Evolutionary conservation across 2,329 filamentous ascomycete species (phyloP).

Genomic region (Fusarium illudens): DNA sequence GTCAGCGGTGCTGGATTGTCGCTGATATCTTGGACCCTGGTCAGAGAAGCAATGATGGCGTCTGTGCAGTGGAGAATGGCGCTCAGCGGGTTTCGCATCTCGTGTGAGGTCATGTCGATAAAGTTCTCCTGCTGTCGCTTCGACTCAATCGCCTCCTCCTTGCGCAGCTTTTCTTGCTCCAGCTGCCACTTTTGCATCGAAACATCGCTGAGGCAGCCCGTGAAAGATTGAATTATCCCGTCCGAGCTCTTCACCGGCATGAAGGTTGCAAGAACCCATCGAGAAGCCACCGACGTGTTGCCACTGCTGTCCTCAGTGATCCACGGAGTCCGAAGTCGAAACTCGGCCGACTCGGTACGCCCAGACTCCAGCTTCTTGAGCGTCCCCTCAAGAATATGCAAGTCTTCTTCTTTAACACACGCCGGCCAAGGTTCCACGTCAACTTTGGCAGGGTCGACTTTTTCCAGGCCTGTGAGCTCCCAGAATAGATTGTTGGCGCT

Average conservation of each 20-base stretch:
- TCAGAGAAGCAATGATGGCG: slow-evolving; percentile 66
- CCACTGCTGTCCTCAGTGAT: slow-evolving; percentile 55
- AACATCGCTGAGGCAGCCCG: slow-evolving; percentile 59
- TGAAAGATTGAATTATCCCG: slow-evolving; percentile 56
- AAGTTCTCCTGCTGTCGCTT: slow-evolving; percentile 81
- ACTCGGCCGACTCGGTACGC: slow-evolving; percentile 56
- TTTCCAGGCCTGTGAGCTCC: slow-evolving; percentile 60
- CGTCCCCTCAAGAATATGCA: slow-evolving; percentile 50
- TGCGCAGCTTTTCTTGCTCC: slow-evolving; percentile 58
- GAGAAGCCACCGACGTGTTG: slow-evolving; percentile 53
- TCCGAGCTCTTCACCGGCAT: slow-evolving; percentile 59
- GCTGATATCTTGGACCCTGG: slow-evolving; percentile 53
- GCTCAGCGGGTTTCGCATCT: slow-evolving; percentile 77
- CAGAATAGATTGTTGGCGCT: slow-evolving; percentile 64
- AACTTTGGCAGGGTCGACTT: slow-evolving; percentile 50
- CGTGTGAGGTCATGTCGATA: slow-evolving; percentile 78
- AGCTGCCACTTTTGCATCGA: slow-evolving; percentile 61
- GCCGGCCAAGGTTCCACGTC: slow-evolving; percentile 55
- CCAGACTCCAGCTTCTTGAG: slow-evolving; percentile 52
- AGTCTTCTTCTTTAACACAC: slow-evolving; percentile 57
- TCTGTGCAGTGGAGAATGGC: slow-evolving; percentile 80
- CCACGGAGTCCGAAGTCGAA: slow-evolving; percentile 59
- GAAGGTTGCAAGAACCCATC: slow-evolving; percentile 60
- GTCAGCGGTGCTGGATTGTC: slow-evolving; percentile 38
- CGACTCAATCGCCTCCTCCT: slow-evolving; percentile 65